Conservation (phyloP, 2,329 filamentous ascomycete species). For the Aureobasidium pullulans region DNA sequence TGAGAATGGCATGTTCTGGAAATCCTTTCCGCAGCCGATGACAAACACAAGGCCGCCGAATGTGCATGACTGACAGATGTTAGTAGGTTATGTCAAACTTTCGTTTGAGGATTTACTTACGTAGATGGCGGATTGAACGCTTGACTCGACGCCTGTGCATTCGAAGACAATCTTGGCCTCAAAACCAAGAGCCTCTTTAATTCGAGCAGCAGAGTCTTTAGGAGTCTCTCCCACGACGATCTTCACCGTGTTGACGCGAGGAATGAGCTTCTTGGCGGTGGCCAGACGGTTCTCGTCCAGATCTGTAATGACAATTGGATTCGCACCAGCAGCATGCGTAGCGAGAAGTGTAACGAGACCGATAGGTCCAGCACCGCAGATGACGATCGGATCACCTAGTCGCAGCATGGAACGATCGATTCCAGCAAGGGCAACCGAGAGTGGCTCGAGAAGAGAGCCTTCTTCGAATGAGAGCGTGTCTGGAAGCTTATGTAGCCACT, state of each 20-base stretch:
- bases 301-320: constrained; percentile 87
- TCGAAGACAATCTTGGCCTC: constrained; percentile 79
- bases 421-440: constrained; percentile 18
- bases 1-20: constrained; percentile 96
- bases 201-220: constrained; percentile 63
- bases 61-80: constrained; percentile 46
- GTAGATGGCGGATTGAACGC: constrained; percentile 78
- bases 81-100: no score
- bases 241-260: constrained; percentile 71
- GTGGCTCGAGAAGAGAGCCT: constrained; percentile 41
- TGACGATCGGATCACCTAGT: constrained; percentile 16
- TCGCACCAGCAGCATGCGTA: constrained; percentile 76
- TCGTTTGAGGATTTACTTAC: constrained; percentile 31
- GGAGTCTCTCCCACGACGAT: constrained; percentile 55
- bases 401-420: background rate
- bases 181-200: constrained; percentile 49
- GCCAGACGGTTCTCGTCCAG: constrained; percentile 78
- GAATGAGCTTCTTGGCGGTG: constrained; percentile 78
- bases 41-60: constrained; percentile 97
- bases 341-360: constrained; percentile 67
- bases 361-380: constrained; percentile 18
- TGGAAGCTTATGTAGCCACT: constrained; percentile 62
- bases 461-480: constrained; percentile 33
- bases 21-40: constrained; percentile 88
- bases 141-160: constrained; percentile 91